Base-by-base conservation (phyloP, 371 early-diverging fungal species). In the Nematocida sp. region DNA sequence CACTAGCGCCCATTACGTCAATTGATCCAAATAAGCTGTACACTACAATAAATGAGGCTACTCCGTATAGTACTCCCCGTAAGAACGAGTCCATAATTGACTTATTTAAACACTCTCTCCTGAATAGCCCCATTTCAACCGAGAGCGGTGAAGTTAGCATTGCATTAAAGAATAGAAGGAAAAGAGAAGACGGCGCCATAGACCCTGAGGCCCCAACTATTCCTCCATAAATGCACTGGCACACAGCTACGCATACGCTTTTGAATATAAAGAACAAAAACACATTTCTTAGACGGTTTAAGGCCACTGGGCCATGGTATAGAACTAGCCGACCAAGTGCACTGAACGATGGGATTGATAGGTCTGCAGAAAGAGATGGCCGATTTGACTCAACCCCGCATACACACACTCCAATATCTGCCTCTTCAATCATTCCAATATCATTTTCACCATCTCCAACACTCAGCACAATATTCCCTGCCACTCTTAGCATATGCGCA, bases 401-500 rank as follows among this genome's bases (percentile, higher is more conserved):
- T 82, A 98, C 93, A 40, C 98, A 97, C 5, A 98, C 91, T 55
- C 95, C 98, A n/a, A 96, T 92, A 87, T 95, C 91, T 0, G 97
- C 96, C 2, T 93, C 94, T 84, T 94, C 94, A 76, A 98, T 97
- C 99, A 98, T 98, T 44, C 92, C 91, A 23, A 98, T 96, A 86
- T 98, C 99, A 86, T 98, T 98, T 62, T 96, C 97, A 62, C 99
- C 99, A 87, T 98, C 99, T 52, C 99, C 99, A 25, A 96, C 93
- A 9, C 93, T 92, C 67, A 94, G 86, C 13, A 95, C 93, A 62
- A 82, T 83, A 11, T 67, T 66, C 92, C 90, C 85, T 7, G 90
- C 91, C 62, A 91, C 90, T 46, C 92, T 90, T n/a, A 98, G 91
- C 64, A 94, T 86, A 66, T 91, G 90, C 1, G 96, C 95, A 42